Conservation (phyloP, 495 filamentous ascomycete genomes). For the Acidomyces sp. region DNA sequence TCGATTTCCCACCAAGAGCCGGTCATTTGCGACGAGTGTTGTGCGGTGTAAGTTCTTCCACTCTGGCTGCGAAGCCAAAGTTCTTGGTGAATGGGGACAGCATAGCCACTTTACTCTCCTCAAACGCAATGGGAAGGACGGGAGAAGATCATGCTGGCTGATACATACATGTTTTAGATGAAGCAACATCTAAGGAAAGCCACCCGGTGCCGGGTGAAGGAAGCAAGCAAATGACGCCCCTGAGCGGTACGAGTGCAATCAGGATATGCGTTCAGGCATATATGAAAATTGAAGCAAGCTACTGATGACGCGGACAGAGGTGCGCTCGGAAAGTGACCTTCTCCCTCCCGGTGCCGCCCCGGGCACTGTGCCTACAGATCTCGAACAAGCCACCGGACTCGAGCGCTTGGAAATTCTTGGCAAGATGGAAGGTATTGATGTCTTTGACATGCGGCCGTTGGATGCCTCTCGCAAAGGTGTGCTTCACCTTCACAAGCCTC, state of each 20-base stretch:
- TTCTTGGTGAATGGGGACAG: conserved; percentile 20
- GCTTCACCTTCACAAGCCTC: conserved; percentile 11
- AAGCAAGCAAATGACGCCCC: conserved; percentile 23
- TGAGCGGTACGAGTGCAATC: conserved; percentile 23
- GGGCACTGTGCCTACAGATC: conserved; percentile 80
- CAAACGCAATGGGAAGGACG: conserved; percentile 18
- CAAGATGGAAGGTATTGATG: conserved; percentile 96
- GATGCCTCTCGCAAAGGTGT: conserved; percentile 76
- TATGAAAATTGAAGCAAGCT: not conserved
- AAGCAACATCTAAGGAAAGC: conserved; percentile 9
- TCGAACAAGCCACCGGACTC: conserved; percentile 89
- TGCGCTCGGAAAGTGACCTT: conserved; percentile 70
- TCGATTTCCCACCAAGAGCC: conserved; percentile 41
- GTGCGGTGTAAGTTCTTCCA: conserved; percentile 42
- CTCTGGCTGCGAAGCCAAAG: conserved; percentile 13
- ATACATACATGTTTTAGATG: conserved; percentile 10
- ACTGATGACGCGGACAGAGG: conserved; percentile 42
- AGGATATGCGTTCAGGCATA: not conserved
- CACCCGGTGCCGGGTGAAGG: conserved; percentile 17
- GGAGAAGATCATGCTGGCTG: not conserved
- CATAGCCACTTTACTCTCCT: too few relatives aligned
- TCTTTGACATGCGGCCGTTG: conserved; percentile 96
- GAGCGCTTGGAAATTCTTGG: conserved; percentile 97
- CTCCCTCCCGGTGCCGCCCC: conserved; percentile 63
- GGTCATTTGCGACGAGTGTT: conserved; percentile 45